Evolutionary conservation across 768 basidiomycete genomes (phyloP).

Genomic region (Tephrocybe sp.): DNA sequence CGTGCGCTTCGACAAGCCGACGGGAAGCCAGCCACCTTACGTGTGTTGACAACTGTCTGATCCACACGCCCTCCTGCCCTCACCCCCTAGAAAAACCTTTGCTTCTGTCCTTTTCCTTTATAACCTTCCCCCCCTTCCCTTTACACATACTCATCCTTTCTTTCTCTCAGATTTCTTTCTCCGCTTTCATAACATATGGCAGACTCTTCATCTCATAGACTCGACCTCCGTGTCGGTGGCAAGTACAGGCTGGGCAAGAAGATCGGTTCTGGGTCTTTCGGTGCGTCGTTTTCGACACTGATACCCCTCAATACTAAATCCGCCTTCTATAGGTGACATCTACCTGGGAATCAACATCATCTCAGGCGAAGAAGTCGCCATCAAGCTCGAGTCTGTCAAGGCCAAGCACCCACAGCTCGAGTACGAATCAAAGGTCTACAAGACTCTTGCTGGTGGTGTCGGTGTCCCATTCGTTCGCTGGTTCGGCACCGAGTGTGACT

Average conservation of each 20-base stretch:
- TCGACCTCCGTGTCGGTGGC: slow-evolving; percentile 88
- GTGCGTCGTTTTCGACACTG: slow-evolving; percentile 45
- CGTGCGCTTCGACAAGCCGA: slow-evolving; percentile 25
- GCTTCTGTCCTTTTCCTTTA: slow-evolving; percentile 21
- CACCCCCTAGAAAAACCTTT: slow-evolving; percentile 32
- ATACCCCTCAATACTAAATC: not conserved
- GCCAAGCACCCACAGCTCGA: slow-evolving; percentile 99
- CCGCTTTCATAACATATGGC: slow-evolving; percentile 52
- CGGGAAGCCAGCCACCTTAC: slow-evolving; percentile 37
- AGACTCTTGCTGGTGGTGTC: slow-evolving; percentile 98
- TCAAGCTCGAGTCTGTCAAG: slow-evolving; percentile 99
- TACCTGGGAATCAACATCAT: slow-evolving; percentile 99
- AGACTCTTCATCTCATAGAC: slow-evolving; percentile 67
- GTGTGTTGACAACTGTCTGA: slow-evolving; percentile 37
- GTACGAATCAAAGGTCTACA: slow-evolving; percentile 94
- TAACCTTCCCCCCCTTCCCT: slow-evolving; percentile 15
- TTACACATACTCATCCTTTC: slow-evolving; percentile 20
- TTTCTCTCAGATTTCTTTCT: slow-evolving; percentile 19
- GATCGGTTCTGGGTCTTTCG: slow-evolving; percentile 98
- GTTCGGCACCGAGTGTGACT: slow-evolving; percentile 96
- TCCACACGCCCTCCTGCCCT: slow-evolving; percentile 43
- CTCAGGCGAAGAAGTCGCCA: slow-evolving; percentile 98
- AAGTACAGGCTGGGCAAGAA: slow-evolving; percentile 99
- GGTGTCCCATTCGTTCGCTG: slow-evolving; percentile 98
- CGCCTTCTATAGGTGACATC: slow-evolving; percentile 77